Conservation (phyloP, 139 green algal species). For the Pseudopediastrum boryanum region DNA sequence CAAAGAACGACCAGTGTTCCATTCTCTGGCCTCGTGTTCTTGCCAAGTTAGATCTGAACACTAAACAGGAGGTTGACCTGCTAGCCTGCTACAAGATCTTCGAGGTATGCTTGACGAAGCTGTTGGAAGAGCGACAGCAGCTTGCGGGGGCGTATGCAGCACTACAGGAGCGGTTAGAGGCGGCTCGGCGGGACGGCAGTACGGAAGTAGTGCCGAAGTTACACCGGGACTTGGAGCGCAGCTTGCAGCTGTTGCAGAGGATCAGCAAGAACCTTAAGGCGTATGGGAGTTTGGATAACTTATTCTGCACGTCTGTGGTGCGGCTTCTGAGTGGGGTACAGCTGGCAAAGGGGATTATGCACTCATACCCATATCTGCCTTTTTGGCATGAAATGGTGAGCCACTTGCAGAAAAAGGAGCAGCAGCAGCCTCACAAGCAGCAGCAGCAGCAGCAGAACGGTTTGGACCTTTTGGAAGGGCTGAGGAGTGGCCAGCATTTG, state of each 20-base stretch:
- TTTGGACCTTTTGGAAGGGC: too few relatives aligned
- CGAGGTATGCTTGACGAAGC: neutral
- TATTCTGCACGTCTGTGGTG: too few relatives aligned
- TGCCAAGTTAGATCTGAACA: neutral
- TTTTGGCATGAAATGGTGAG: too few relatives aligned
- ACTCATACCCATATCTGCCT: too few relatives aligned
- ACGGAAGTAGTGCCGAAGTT: too few relatives aligned
- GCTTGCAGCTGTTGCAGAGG: constrained; percentile 22
- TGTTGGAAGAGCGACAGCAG: constrained; percentile 13
- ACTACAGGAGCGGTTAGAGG: constrained; percentile 13
- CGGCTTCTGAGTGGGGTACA: too few relatives aligned
- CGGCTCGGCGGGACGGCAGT: neutral
- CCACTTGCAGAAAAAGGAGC: too few relatives aligned
- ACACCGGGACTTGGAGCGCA: neutral
- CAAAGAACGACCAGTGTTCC: neutral
- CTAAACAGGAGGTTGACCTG: constrained; percentile 10
- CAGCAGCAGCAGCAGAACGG: too few relatives aligned
- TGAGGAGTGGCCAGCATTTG: too few relatives aligned
- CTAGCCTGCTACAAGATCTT: constrained; percentile 18
- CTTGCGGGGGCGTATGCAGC: constrained; percentile 15
- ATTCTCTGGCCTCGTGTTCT: neutral
- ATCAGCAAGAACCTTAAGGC: constrained; percentile 3
- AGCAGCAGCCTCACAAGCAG: too few relatives aligned
- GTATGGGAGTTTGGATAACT: too few relatives aligned
- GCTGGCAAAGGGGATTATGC: too few relatives aligned